Conservation (phyloP, 805 yeast species). For the Teunomyces kruisii region DNA sequence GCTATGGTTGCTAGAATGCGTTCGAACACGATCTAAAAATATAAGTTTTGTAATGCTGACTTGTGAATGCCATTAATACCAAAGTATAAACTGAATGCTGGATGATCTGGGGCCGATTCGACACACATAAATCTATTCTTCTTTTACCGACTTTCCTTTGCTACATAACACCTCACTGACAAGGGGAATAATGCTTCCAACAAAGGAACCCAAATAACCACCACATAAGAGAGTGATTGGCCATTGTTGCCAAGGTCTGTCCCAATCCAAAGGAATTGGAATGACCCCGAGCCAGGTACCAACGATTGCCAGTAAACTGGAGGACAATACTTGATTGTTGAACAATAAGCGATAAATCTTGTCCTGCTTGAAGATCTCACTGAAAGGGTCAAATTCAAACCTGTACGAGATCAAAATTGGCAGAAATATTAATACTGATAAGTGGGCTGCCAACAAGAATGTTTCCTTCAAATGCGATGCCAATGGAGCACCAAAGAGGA, state of each 20-base stretch:
- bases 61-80: neutral
- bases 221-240: conserved; percentile 87
- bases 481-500: conserved; percentile 83
- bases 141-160: neutral
- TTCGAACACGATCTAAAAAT: too few relatives aligned
- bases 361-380: conserved; percentile 19
- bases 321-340: conserved; percentile 25
- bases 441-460: conserved; percentile 57
- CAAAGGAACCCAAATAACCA: conserved; percentile 66
- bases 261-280: conserved; percentile 98
- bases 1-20: too few relatives aligned
- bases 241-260: conserved; percentile 95
- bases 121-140: neutral
- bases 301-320: conserved; percentile 31
- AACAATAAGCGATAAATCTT: conserved; percentile 29
- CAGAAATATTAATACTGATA: conserved; percentile 57
- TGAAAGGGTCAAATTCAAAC: conserved; percentile 45
- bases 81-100: neutral
- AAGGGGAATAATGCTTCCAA: conserved; percentile 46
- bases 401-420: conserved; percentile 61
- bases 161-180: neutral
- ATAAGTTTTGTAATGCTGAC: neutral
- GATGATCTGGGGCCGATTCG: neutral
- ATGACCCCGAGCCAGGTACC: conserved; percentile 94
- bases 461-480: conserved; percentile 54